Evolutionary conservation across 306 rosid species (phyloP).

Genomic region (Datisca glomerata): DNA sequence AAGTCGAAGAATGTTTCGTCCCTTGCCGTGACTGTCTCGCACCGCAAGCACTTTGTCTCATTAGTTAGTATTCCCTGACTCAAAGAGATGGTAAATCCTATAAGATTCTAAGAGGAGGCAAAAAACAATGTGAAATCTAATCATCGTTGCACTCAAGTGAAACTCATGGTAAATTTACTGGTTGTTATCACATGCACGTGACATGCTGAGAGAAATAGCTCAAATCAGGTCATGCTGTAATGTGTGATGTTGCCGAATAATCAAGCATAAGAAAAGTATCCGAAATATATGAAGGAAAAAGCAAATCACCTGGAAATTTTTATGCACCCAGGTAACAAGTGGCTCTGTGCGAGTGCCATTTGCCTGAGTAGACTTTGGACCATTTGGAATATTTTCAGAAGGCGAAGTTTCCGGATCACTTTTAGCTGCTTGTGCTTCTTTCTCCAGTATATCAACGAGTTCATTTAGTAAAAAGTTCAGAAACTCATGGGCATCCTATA

Average conservation of each 20-base stretch:
- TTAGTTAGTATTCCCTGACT: slow-evolving; percentile 94
- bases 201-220: too few species aligned
- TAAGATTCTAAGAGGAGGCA: not conserved
- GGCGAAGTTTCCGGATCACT: slow-evolving; percentile 74
- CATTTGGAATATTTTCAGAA: slow-evolving; percentile 61
- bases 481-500: slow-evolving; percentile 98
- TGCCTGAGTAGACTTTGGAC: slow-evolving; percentile 48
- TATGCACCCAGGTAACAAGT: slow-evolving; percentile 96
- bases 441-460: slow-evolving; percentile 97
- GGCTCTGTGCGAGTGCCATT: slow-evolving; percentile 84
- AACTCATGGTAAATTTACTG: too few species aligned
- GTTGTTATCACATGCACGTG: too few species aligned
- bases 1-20: slow-evolving; percentile 92
- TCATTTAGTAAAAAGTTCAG: slow-evolving; percentile 94
- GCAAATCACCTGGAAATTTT: slow-evolving; percentile 84
- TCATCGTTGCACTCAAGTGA: too few species aligned
- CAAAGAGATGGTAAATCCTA: not conserved
- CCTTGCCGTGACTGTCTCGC: slow-evolving; percentile 97
- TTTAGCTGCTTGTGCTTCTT: slow-evolving; percentile 81
- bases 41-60: slow-evolving; percentile 95
- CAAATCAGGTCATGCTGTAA: not conserved
- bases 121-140: too few species aligned
- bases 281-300: not conserved
- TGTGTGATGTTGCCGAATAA: too few species aligned
- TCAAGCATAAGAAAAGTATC: not conserved